Base-by-base conservation (phyloP, 176 grass and related monocot species). In the Canna indica region DNA sequence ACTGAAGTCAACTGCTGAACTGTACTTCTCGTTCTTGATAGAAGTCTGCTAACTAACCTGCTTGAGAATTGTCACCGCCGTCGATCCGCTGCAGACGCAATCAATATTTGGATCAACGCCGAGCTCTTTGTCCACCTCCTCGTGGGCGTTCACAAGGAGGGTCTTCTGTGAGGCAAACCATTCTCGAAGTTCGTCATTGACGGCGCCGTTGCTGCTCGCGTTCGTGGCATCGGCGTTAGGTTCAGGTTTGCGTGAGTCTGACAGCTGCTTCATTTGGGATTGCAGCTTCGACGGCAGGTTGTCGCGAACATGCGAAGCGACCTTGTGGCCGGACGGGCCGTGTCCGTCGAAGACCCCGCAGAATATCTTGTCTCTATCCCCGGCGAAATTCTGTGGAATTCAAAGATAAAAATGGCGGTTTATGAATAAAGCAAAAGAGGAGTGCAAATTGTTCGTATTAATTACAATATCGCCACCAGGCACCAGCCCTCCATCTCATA, bases 81-180 rank as follows among this genome's bases (percentile, higher is more conserved):
- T 96, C 8, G 88, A 79, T 67, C 91, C 91, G 27, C 91, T 96
- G 46, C 91, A 96, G 74, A 96, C 76, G 80, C 88, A 84, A 74
- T 96, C 88, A 4, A 96, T 96, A 28, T 48, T 59, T 24, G 85
- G 70, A 36, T 82, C 78, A 35, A 52, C 68, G 30, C 76, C 82
- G 44, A 96, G 84, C 35, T 88, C 91, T 27, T 80, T 67, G 25
- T 96, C 91, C 69, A 96, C 66, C 24, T 86, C 78, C 66, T 96
- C 83, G 34, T 88, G 91, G 75, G 80, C 74, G 70, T 84, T 85
- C 9, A 86, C 77, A 27, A 88, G 70, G 47, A 70, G 46, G 52
- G 71, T 75, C 32, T 72, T 86, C 91, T 83, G 91, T 31, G 69
- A 80, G 46, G 80, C 77, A 67, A 91, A 38, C 32, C 85, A 64